These are phyloP conservation scores for Zopfia rhizophila DNA, from an alignment of 2,329 filamentous ascomycete genomes.

Conservation along the genomic window DNA sequence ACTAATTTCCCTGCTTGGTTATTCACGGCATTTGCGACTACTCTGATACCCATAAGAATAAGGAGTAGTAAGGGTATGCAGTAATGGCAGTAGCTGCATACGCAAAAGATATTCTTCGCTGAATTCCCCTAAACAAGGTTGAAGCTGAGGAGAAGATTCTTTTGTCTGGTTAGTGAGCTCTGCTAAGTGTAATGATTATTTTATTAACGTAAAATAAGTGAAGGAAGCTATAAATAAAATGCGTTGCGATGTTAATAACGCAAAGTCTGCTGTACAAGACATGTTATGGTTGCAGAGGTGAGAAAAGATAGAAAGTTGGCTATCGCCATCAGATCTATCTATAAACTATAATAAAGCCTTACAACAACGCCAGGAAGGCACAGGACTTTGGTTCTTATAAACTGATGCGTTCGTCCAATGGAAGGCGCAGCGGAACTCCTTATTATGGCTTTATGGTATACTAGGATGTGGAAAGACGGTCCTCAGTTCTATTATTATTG, in stretches of 20 bases:
- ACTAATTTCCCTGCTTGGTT: conserved; percentile 10
- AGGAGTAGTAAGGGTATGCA: conserved; percentile 42
- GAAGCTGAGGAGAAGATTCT: conserved; percentile 9
- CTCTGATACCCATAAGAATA: too few relatives aligned
- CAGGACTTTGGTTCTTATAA: conserved; percentile 44
- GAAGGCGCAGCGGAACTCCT: conserved; percentile 34
- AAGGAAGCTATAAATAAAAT: conserved; percentile 2
- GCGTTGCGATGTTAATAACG: conserved; percentile 1
- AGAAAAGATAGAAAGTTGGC: conserved; percentile 28
- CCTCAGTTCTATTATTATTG: conserved; percentile 44
- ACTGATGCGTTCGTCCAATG: conserved; percentile 32
- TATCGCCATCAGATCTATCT: conserved; percentile 42
- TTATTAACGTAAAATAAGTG: conserved; percentile 2
- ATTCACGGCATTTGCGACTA: too few relatives aligned
- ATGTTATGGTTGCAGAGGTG: not conserved
- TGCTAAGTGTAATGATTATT: not conserved
- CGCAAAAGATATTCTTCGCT: conserved; percentile 28
- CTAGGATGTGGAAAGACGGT: conserved; percentile 52
- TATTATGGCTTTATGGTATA: conserved; percentile 49
- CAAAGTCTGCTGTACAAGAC: not conserved
- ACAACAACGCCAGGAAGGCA: conserved; percentile 28
- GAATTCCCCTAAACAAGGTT: conserved; percentile 8
- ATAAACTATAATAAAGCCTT: conserved; percentile 39
- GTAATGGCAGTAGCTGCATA: conserved; percentile 36
- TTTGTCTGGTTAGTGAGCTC: not conserved